Conservation (phyloP, 352 stramenopile species). For the Phytophthora vignae region DNA sequence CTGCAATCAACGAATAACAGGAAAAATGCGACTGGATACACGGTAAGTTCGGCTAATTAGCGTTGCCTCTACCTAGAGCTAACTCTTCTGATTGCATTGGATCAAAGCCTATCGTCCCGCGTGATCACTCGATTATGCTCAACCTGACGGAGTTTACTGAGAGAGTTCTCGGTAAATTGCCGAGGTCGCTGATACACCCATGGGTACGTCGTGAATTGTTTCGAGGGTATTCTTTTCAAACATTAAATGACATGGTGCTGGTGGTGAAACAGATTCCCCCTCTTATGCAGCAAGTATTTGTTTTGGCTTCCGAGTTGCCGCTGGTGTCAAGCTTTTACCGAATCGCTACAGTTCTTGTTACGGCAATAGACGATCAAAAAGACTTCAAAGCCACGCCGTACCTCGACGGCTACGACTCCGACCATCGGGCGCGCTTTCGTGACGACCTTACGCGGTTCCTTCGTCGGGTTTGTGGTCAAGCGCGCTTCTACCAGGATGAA, state of each 20-base stretch:
- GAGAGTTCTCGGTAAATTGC: constrained; percentile 50
- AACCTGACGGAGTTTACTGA: constrained; percentile 84
- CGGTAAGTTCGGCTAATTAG: constrained; percentile 43
- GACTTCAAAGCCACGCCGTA: constrained; percentile 32
- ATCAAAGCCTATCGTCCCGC: constrained; percentile 61
- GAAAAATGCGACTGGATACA: constrained; percentile 58
- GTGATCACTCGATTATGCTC: constrained; percentile 84
- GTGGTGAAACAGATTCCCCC: constrained; percentile 39
- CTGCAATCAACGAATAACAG: constrained; percentile 47
- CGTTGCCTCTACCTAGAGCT: neutral
- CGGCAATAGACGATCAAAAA: constrained; percentile 30
- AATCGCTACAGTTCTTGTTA: constrained; percentile 55
- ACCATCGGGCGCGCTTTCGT: constrained; percentile 15
- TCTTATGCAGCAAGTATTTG: constrained; percentile 46
- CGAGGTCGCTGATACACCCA: constrained; percentile 30
- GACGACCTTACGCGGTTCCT: constrained; percentile 57
- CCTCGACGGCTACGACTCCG: neutral
- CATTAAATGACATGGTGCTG: constrained; percentile 1
- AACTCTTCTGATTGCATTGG: constrained; percentile 7
- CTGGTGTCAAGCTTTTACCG: constrained; percentile 74
- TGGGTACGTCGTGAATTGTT: constrained; percentile 56
- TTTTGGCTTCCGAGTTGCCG: constrained; percentile 37
- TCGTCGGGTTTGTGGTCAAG: constrained; percentile 47
- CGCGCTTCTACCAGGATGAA: constrained; percentile 83
- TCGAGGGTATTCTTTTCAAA: constrained; percentile 1